A percentile compares a stretch with the other conserved stretches of the same genome.
Conservation (phyloP, 345 rosid species). For the Salix koriyanagi region DNA sequence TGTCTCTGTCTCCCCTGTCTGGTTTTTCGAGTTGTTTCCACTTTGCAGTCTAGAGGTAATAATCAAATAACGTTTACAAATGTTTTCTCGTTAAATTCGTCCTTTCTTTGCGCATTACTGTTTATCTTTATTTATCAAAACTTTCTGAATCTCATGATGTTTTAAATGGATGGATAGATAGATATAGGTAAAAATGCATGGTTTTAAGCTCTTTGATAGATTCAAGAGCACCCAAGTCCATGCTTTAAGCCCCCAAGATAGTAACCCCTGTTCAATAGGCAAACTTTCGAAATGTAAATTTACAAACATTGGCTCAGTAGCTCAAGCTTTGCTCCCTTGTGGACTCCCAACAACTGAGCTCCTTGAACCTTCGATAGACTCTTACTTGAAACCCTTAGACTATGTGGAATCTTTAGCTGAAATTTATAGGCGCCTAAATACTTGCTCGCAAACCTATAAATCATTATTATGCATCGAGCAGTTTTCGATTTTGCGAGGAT, state of each 20-base stretch:
- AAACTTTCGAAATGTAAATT: conserved; percentile 47
- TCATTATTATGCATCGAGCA: conserved; percentile 56
- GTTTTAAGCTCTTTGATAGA: conserved; percentile 48
- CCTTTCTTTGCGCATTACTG: background rate
- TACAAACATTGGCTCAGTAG: conserved; percentile 31
- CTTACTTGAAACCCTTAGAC: conserved; percentile 58
- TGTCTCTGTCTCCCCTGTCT: background rate
- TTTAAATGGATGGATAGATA: background rate
- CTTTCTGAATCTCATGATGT: background rate
- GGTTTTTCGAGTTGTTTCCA: conserved; percentile 4
- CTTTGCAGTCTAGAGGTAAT: conserved; percentile 2
- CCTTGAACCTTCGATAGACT: conserved; percentile 72
- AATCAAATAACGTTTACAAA: background rate
- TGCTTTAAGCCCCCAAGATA: conserved; percentile 48
- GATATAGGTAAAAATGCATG: conserved; percentile 37
- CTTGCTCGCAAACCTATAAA: conserved; percentile 36
- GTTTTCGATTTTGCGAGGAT: conserved; percentile 49
- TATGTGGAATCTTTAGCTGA: conserved; percentile 61
- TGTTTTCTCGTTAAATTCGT: background rate
- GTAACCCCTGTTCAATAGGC: conserved; percentile 30
- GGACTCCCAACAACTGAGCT: conserved; percentile 65
- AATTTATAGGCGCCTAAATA: conserved; percentile 52
- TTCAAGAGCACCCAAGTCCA: conserved; percentile 69
- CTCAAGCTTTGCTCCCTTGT: conserved; percentile 47
- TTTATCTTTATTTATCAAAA: background rate